These are phyloP conservation scores for Hibiscus trionum DNA, from an alignment of 345 rosid genomes.

Conservation along the genomic window DNA sequence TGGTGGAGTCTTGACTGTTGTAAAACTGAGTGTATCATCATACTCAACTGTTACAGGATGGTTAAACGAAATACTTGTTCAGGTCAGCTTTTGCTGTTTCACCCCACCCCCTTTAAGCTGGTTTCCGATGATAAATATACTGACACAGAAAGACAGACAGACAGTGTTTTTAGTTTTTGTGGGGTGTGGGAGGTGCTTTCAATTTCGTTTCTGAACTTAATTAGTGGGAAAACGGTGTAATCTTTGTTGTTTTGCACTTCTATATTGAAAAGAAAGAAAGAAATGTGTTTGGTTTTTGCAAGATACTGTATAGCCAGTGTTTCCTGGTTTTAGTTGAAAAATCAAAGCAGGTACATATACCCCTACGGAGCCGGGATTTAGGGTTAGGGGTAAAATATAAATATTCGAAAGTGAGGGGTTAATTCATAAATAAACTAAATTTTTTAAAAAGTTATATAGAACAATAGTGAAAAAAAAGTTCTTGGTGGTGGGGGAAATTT, in stretches of 20 bases:
- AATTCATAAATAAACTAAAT: no score
- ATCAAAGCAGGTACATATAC: no score
- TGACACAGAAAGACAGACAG: no score
- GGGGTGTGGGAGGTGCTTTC: background rate
- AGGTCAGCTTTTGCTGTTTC: background rate
- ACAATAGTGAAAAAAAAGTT: no score
- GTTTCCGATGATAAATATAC: background rate
- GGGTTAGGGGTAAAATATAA: no score
- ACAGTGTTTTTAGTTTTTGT: background rate
- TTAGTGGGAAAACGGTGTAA: background rate
- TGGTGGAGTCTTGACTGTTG: constrained; percentile 12
- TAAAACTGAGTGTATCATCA: background rate
- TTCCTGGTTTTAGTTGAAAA: no score
- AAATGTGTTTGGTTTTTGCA: no score
- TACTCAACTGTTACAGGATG: background rate
- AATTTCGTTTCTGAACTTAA: background rate
- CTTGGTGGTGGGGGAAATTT: no score
- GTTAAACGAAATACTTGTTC: background rate
- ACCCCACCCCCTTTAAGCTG: background rate
- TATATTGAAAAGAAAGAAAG: background rate
- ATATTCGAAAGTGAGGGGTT: no score
- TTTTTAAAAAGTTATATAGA: no score
- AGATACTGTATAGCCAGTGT: no score
- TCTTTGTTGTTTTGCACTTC: background rate
- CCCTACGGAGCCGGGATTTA: no score